These are phyloP conservation scores for Globisporangium polare DNA, from an alignment of 352 stramenopile species.

Conservation along the genomic window DNA sequence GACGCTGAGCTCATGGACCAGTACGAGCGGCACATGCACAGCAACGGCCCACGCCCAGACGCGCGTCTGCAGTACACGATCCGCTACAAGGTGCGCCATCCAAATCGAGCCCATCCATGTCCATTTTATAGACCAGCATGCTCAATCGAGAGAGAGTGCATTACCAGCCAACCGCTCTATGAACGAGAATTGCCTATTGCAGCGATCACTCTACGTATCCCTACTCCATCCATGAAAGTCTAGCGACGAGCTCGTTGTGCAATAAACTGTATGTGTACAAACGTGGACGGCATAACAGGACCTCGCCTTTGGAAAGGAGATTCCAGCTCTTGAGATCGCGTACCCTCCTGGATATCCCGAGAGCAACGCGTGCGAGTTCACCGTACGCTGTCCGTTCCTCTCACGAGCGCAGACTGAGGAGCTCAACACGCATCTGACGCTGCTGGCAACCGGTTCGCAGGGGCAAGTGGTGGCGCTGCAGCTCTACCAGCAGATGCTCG, in stretches of 20 bases:
- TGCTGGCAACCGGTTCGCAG: slow-evolving; percentile 23
- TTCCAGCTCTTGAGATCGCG: slow-evolving; percentile 42
- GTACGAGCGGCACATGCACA: slow-evolving; percentile 20
- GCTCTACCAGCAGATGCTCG: slow-evolving; percentile 62
- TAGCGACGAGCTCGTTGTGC: neutral
- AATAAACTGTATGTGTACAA: neutral
- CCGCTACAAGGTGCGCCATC: slow-evolving; percentile 29
- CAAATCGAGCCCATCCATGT: neutral
- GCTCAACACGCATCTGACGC: slow-evolving; percentile 32
- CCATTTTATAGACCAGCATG: too few species aligned
- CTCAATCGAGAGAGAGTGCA: neutral
- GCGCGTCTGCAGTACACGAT: slow-evolving; percentile 43
- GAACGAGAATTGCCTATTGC: too few species aligned
- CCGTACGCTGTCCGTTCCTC: slow-evolving; percentile 49
- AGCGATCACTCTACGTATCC: too few species aligned
- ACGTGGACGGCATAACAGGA: slow-evolving; percentile 2
- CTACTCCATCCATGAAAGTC: too few species aligned
- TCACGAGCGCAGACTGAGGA: slow-evolving; percentile 32
- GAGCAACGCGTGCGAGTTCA: slow-evolving; percentile 24
- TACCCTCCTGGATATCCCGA: slow-evolving; percentile 42
- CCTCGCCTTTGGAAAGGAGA: slow-evolving; percentile 15
- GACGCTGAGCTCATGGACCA: slow-evolving; percentile 25
- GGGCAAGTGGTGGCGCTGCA: slow-evolving; percentile 53
- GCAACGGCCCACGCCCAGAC: neutral
- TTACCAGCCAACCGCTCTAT: too few species aligned